Base-by-base conservation (phyloP, 768 basidiomycete species). In the Candolleomyces eurysporus region DNA sequence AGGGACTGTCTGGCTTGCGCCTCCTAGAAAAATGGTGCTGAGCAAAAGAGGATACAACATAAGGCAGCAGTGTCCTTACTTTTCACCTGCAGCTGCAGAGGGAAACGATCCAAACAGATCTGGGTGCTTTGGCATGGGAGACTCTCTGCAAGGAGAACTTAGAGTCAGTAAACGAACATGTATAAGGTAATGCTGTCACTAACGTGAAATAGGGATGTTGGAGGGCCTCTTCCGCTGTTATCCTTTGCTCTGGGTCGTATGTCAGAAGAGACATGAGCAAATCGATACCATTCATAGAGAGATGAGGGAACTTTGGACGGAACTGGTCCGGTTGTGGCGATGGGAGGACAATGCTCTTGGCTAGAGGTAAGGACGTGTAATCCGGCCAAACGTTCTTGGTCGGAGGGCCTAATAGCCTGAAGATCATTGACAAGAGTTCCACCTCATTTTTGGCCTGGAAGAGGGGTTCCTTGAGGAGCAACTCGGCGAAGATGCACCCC, bases 401-500 rank as follows among this genome's bases (percentile, higher is more conserved):
- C 0, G 97, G 97, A n/a, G 92, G 87, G 0, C 97, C 97, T 2
- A 98, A 84, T 6, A 98, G 85, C 71, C 91, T 94, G 80, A 97
- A 96, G 57, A 98, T 96, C 88, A 93, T 91, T 54, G 86, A 84
- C 52, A 98, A 79, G 63, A 98, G 87, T 69, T 99, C 96, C 14
- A 96, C 79, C 72, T 99, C 97, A 43, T 88, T 88, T 69, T 96
- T 90, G n/a, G 96, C 95, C 75, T 96, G 96, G 72, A 98, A 94
- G n/a, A 98, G 79, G 3, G 97, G 94, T 73, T 97, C 94, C 65
- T 95, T 95, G 66, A 96, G 80, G 67, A 99, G 85, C 52, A 99
- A 80, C 73, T 99, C 97, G 14, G 92, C 96, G 69, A 98, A 98
- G 66, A 99, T 98, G 79, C 97, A 99, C 8, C 97, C 97, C 10